Base-by-base conservation (phyloP, 2,329 filamentous ascomycete genomes). In the Gaeumannomyces tritici region DNA sequence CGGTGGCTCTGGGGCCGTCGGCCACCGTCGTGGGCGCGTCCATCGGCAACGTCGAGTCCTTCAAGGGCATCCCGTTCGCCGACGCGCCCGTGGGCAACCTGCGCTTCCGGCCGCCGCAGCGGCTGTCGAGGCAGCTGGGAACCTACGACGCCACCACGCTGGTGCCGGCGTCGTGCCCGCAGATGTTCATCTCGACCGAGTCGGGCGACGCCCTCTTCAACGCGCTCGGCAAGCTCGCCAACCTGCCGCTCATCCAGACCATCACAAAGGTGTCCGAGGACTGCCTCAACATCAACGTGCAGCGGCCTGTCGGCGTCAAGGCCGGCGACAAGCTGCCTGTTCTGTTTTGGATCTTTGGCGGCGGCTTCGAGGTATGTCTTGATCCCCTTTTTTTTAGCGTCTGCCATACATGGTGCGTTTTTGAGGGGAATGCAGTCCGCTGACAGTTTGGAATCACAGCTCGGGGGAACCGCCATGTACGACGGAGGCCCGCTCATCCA, bases 61-160 rank as follows among this genome's bases (percentile, higher is more conserved):
- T 90, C 76, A 85, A 82, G 62, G 89, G 87, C 27, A 90, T 95
- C 62, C 90, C 89, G 3, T 95, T 86, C 69, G 89, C 89, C 2
- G 78, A 90, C 65, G 81, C 89, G 1, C 90, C 90, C 0, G 79
- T 83, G 0, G 89, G 87, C 0, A 71, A 78, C 3, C 76, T 91
- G 28, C 85, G 90, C 21, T 80, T 95, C 42, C 87, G 83, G 69
- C 87, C 88, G 8, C 90, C 90, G 0, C 80, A 85, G 69, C 77
- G 81, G 9, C 74, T 90, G 21, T 83, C 79, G 8, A 73, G 76
- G 5, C 68, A 79, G 0, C 73, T 90, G 0, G 89, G 88, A 1
- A 86, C 78, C 0, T 77, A 89, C 51, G 79, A 85, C 54, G 88
- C 86, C 0, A 86, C 83, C 0, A 80, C 80, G 0, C 60, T 62